Base-by-base conservation (phyloP, 2,329 filamentous ascomycete species). In the Trichoderma lentiforme region DNA sequence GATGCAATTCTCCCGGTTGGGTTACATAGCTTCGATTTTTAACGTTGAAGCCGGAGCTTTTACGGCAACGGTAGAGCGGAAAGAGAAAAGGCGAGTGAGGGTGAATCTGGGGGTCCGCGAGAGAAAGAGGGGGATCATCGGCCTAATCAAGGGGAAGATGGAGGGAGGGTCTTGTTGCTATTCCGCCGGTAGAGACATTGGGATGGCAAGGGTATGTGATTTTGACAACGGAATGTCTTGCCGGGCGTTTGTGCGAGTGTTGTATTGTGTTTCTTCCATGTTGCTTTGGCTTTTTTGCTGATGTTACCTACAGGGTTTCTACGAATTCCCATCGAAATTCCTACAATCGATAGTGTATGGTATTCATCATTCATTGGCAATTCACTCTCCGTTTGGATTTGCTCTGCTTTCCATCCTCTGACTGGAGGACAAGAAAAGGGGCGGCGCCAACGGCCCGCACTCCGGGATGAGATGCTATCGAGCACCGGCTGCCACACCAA, bases 371-470 rank as follows among this genome's bases (percentile, higher is more conserved):
- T 28, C 26, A 51, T 64, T 64, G 62, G 14, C 28, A n/a, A 24
- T 21, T 18, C n/a, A n/a, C 14, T 28, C 4, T 28, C 15, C 32
- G 34, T 26, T 24, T 24, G 36, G 65, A 43, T 26, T 57, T 47
- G 32, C 26, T 15, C 3, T 58, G 9, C 18, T 21, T 36, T 15
- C 34, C 6, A 36, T 15, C 14, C 34, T 15, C 3, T 56, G 47
- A 11, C 63, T 9, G 12, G 63, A 53, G 21, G n/a, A 30, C n/a
- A 36, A 6, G 9, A 60, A 69, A 69, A 51, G 66, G 66, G 66
- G 66, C 66, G 56, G 66, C 66, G n/a, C 66, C 66, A 69, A 60
- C 66, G 66, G 66, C 66, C 66, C 66, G 66, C 53, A 69, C 51
- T 57, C 66, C 66, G 66, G 61, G 66, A 69, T 69, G 66, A 61